phyloP scores from a whole-genome alignment of 179 eudicot species.

The Silene vulgaris region DNA sequence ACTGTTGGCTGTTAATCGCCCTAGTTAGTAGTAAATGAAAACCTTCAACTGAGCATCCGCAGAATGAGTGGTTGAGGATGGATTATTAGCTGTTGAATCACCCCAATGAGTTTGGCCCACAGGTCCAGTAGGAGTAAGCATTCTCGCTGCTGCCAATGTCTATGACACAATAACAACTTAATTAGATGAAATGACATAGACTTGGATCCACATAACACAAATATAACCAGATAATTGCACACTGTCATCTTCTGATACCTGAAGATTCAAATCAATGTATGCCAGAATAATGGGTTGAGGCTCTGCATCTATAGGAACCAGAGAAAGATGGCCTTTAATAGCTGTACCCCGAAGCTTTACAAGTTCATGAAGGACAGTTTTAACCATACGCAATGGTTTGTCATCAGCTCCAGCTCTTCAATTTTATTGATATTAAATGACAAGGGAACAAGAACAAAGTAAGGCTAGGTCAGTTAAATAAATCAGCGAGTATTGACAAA shows the following conservation, averaged over 20 bases:
- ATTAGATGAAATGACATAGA: background rate
- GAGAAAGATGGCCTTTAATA: slow-evolving; percentile 89
- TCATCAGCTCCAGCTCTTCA: slow-evolving; percentile 98
- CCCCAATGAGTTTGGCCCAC: slow-evolving; percentile 91
- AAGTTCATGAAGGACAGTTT: slow-evolving; percentile 96
- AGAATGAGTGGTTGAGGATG: slow-evolving; percentile 69
- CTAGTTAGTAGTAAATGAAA: no score
- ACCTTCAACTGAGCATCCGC: slow-evolving; percentile 93
- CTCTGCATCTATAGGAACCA: slow-evolving; percentile 94
- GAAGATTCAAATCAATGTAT: slow-evolving; percentile 94
- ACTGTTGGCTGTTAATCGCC: slow-evolving; percentile 1
- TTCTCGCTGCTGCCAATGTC: slow-evolving; percentile 97
- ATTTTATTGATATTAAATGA: background rate
- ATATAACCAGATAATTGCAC: background rate
- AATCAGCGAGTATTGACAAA: background rate
- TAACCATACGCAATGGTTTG: slow-evolving; percentile 95
- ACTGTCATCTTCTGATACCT: slow-evolving; percentile 42
- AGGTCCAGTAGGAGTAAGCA: slow-evolving; percentile 90
- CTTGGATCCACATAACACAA: background rate
- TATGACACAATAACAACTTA: slow-evolving; percentile 22
- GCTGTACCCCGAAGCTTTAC: slow-evolving; percentile 98
- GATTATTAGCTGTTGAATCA: slow-evolving; percentile 72
- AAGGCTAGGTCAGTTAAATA: background rate
- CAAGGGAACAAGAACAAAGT: background rate
- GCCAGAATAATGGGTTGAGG: slow-evolving; percentile 98